phyloP scores from a whole-genome alignment of 176 grass and related monocot genomes.

The Pontederia paniculata region DNA sequence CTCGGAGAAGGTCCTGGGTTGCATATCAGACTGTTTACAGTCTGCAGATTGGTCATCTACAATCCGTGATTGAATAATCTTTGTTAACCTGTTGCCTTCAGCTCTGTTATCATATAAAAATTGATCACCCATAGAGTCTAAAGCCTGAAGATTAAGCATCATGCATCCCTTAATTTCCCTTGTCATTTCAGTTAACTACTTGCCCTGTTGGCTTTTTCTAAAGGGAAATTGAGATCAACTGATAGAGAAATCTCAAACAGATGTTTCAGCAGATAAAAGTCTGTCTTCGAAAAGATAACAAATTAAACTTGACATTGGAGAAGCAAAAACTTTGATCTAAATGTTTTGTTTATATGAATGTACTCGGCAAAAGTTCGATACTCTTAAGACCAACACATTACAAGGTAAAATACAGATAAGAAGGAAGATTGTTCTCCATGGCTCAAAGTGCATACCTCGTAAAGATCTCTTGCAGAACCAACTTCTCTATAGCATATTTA shows the following conservation, averaged over 20 bases:
- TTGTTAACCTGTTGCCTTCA: conserved; percentile 46
- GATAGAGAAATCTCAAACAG: too few species aligned
- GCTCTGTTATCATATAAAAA: conserved; percentile 42
- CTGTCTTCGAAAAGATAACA: too few species aligned
- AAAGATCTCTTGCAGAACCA: conserved; percentile 72
- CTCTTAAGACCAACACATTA: neutral
- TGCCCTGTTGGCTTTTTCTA: too few species aligned
- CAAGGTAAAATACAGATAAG: conserved; percentile 1
- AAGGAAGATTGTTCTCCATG: neutral
- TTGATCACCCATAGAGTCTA: conserved; percentile 1
- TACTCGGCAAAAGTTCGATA: neutral
- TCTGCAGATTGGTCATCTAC: conserved; percentile 38
- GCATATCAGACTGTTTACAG: conserved; percentile 2
- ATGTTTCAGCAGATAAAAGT: too few species aligned
- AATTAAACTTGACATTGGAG: too few species aligned
- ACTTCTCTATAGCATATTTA: conserved; percentile 64
- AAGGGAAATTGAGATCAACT: too few species aligned
- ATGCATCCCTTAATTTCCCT: neutral
- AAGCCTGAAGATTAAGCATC: neutral
- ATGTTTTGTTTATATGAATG: too few species aligned
- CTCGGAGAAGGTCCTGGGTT: neutral
- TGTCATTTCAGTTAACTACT: too few species aligned
- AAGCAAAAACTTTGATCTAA: too few species aligned
- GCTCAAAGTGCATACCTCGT: conserved; percentile 37
- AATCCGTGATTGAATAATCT: conserved; percentile 77